Evolutionary conservation across 306 rosid genomes (phyloP), one percentile per base, ranked within the genome.

Genomic region (Prunus campanulata): DNA sequence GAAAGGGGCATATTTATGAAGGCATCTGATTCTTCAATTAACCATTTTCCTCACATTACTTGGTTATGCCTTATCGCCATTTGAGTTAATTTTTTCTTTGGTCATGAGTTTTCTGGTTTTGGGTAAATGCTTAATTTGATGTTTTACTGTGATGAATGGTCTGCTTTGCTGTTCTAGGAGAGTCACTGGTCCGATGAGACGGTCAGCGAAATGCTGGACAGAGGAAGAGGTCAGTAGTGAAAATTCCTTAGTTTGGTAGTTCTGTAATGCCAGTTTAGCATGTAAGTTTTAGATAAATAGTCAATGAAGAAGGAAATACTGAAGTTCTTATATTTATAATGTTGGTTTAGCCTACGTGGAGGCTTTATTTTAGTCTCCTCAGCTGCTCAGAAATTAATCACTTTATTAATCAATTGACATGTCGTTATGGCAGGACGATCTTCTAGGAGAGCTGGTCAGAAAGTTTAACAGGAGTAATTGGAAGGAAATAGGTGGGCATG

Each of bases 401-500:
- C 64, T 49, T 77, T 42, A 6, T 57, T 72, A 42, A n/a, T 13
- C 24, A 35, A 6, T 29, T 81, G 85, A 32, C 29, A 68, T 52
- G 16, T 84, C 73, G n/a, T 44, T 6, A 39, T 63, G 76, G 74
- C 89, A 90, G 96, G 96, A 88, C 74, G 75, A 67, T 32, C 82
- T 81, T 85, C 75, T 90, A 66, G 67, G 59, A 59, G 86, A 85
- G 68, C 74, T 66, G 32, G 90, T 90, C 74, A 76, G 79, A 78
- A 86, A 79, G 84, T 82, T 74, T 22, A 66, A 73, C n/a, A 85
- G 76, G 59, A 84, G 77, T 82, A 81, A 74, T 47, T 86, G 96
- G 92, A 88, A 85, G 77, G 56, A 71, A 66, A 83, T 88, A 84
- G 91, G 92, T 85, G 47, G 68, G 67, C 71, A 57, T 70, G 24